Evolutionary conservation across 768 basidiomycete species (phyloP), one percentile per base, ranked within the genome.

Genomic region (Trichaptum fuscoviolaceum): DNA sequence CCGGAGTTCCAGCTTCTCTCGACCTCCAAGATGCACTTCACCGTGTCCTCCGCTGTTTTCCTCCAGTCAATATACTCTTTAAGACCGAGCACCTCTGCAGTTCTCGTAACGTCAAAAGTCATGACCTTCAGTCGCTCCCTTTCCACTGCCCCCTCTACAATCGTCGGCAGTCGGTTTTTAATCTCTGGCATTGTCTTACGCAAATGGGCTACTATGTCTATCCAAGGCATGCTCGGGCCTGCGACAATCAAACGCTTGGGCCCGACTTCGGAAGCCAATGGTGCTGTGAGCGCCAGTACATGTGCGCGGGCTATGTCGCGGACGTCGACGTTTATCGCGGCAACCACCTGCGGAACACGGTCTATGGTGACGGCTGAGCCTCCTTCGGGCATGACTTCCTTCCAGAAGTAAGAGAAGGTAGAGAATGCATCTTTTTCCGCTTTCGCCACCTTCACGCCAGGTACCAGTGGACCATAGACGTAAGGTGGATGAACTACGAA

Each of bases 401-500:
- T 62, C 63, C 76, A 76, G 25, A 75, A 69, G 65, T 73, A 71
- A 57, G 62, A 65, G 15, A 36, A 73, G 25, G 77, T 76, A 30
- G 76, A 75, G 18, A 78, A 64, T 8, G 65, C 68, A 36, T 78
- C 73, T 15, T 58, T 71, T 63, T 77, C 71, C n/a, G 63, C 72
- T n/a, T 24, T 67, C 9, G 77, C 68, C 61, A 74, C 63, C 36
- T 71, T 69, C 36, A 71, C 73, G 20, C 71, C 69, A 25, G 72
- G 71, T 4, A 77, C 72, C 66, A 79, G 71, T 26, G 80, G 78
- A 2, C 79, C 79, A 66, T 78, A 79, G 35, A 80, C 68, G 69
- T 72, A 79, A 0, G 79, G 75, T 1, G 80, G 81, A 64, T 76
- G 76, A 52, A 81, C 80, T 82, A 20, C 3, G 15, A 25, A 17